Conservation (phyloP, 805 yeast species). For the Candida easanensis region DNA sequence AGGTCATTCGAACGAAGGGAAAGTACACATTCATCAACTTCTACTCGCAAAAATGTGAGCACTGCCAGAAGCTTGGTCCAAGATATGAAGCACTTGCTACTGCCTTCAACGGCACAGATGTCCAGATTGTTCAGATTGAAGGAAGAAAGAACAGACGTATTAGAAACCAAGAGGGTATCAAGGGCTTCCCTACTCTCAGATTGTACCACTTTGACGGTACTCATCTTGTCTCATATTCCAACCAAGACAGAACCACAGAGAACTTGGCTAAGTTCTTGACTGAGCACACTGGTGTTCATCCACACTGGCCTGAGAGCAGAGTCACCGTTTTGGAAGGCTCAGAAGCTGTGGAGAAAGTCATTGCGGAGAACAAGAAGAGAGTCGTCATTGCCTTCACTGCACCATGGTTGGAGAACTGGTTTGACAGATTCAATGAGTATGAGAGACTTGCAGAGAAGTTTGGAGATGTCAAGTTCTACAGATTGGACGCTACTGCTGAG, state of each 20-base stretch:
- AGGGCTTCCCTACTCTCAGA: conserved; percentile 48
- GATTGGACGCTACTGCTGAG: conserved; percentile 33
- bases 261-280: conserved; percentile 31
- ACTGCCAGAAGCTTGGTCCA: conserved; percentile 47
- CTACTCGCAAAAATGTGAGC: conserved; percentile 43
- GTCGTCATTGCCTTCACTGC: conserved; percentile 32
- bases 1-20: conserved; percentile 17
- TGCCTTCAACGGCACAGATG: conserved; percentile 37
- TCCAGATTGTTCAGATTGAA: conserved; percentile 36
- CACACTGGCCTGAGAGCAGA: conserved; percentile 29
- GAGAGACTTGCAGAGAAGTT: conserved; percentile 28
- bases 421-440: conserved; percentile 31
- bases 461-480: conserved; percentile 27
- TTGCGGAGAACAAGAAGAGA: conserved; percentile 7
- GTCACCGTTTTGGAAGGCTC: conserved; percentile 17
- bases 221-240: conserved; percentile 34
- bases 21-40: conserved; percentile 30
- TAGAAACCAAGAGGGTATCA: conserved; percentile 37
- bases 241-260: conserved; percentile 32
- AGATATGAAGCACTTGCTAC: conserved; percentile 41
- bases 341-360: conserved; percentile 13
- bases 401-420: conserved; percentile 36
- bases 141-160: conserved; percentile 34
- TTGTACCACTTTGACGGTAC: conserved; percentile 42
- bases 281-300: conserved; percentile 33